These are phyloP conservation scores for Rugosomyces carneus DNA, from an alignment of 1,284 basidiomycete species.

Conservation along the genomic window DNA sequence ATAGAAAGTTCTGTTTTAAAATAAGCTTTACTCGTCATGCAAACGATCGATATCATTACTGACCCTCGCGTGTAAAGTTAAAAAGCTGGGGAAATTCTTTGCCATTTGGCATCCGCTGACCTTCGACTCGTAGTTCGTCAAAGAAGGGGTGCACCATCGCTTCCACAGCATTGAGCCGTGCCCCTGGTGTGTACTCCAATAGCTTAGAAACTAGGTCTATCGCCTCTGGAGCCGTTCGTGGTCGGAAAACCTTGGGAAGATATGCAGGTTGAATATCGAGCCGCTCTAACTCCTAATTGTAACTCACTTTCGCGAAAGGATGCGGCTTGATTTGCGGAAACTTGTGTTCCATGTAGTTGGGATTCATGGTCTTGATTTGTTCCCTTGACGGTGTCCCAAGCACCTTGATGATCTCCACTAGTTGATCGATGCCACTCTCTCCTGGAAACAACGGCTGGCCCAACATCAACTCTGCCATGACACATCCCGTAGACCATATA, in stretches of 20 bases:
- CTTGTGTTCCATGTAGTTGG: conserved; percentile 99
- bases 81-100: conserved; percentile 94
- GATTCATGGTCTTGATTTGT: conserved; percentile 99
- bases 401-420: conserved; percentile 99
- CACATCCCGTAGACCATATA: conserved; percentile 99
- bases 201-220: conserved; percentile 95
- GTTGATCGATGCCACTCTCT: conserved; percentile 99
- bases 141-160: conserved; percentile 97
- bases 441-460: conserved; percentile 98
- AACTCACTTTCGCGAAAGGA: conserved; percentile 81
- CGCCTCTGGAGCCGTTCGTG: conserved; percentile 92
- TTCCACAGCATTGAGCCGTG: conserved; percentile 87
- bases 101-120: conserved; percentile 93
- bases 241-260: conserved; percentile 83
- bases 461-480: conserved; percentile 99
- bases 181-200: conserved; percentile 95
- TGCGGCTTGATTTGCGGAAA: conserved; percentile 99
- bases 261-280: not conserved
- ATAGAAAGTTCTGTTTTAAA: conserved; percentile 80
- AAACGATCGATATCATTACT: conserved; percentile 23
- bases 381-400: conserved; percentile 97
- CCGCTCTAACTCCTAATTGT: conserved; percentile 10
- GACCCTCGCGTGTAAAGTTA: conserved; percentile 94
- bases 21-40: not conserved
- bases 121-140: conserved; percentile 88